Evolutionary conservation across 225 moss, liverwort and hornwort genomes (phyloP), one percentile per base, ranked within the genome.

Genomic region (Ulota crispa): DNA sequence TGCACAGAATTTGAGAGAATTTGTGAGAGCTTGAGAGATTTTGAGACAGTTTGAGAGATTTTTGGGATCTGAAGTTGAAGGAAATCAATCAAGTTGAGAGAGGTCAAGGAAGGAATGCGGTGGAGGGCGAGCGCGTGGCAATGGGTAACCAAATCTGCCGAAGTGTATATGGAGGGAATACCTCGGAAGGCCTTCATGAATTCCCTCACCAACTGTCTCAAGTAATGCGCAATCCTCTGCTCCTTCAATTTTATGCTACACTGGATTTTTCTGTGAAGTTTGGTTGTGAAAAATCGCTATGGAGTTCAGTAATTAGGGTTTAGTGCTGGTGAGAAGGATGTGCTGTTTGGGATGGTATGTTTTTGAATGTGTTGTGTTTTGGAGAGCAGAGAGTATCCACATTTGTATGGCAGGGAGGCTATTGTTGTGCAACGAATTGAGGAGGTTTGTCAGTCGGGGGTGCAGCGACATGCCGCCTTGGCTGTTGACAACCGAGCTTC

Each of bases 161-260:
- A 92, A 76, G 63, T 80, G 3, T 87, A 87, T 62, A 86, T 94
- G 53, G 92, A 86, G 34, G 94, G 92, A 9, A 78, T 94, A 36
- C 94, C 94, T 76, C 94, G 86, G 42, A 86, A 89, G 53, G 94
- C 89, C 21, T 94, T 91, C 78, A 84, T 94, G 68, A 90, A 86
- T 53, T 93, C 94, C 63, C 89, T 94, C 71, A 88, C 85, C 64
- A 93, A 90, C 64, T 84, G 79, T 53, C 87, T 94, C 69, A 87
- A 88, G 94, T 94, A 73, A 73, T 1, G 8, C 9, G 9, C 15
- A 39, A 39, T 50, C 19, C 2, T 14, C 75, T 75, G 28, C 6
- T 50, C 30, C 42, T 21, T 13, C 14, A 34, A 34, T 75, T 39
- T 43, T 16, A 4, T 20, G 19, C 36, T 23, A 5, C 6, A 27